Conservation (phyloP, 805 yeast genomes). For the Saturnispora bothae region DNA sequence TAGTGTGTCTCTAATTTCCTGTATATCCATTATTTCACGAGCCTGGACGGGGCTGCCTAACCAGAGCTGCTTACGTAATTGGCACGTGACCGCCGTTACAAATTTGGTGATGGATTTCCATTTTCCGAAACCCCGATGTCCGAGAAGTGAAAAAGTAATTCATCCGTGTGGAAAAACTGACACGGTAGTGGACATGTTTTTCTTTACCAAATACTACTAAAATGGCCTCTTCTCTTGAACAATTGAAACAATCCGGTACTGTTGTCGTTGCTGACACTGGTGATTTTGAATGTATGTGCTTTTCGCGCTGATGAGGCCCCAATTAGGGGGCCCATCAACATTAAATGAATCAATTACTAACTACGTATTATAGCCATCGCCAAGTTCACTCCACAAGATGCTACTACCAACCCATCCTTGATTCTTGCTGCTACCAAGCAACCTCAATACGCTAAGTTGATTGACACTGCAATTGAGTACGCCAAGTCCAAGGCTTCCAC, state of each 20-base stretch:
- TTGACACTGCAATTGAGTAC: conserved; percentile 83
- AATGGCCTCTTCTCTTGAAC: conserved; percentile 75
- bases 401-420: conserved; percentile 97
- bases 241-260: conserved; percentile 91
- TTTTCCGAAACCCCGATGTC: background rate
- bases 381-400: conserved; percentile 97
- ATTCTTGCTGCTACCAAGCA: conserved; percentile 92
- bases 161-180: no score
- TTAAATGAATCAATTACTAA: background rate
- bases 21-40: background rate
- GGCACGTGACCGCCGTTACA: background rate
- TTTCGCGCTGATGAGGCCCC: background rate
- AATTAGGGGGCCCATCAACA: background rate
- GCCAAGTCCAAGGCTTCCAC: conserved; percentile 56
- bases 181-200: no score
- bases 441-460: conserved; percentile 77
- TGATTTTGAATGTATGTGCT: conserved; percentile 68
- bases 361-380: conserved; percentile 49
- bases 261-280: conserved; percentile 98
- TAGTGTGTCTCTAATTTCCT: no score
- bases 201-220: background rate
- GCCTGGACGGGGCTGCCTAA: conserved; percentile 1
- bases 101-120: background rate
- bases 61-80: conserved; percentile 1
- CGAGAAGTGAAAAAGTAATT: background rate